Base-by-base conservation (phyloP, 1,139 yeast genomes). In the Kluyveromyces marxianus region DNA sequence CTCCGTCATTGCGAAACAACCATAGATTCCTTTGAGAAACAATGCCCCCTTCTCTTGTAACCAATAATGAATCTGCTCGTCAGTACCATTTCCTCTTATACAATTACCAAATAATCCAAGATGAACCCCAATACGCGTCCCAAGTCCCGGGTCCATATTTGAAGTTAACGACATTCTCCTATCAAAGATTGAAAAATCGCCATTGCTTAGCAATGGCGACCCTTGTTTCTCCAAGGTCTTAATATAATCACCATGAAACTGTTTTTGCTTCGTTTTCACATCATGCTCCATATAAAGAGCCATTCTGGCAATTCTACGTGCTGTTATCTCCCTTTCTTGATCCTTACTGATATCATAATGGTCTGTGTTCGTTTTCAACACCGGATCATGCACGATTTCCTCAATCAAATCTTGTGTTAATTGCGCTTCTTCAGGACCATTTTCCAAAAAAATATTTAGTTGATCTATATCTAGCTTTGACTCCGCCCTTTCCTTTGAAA, bases 1-100 rank as follows among this genome's bases (percentile, higher is more conserved):
- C 68, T 89, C 97, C 25, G 96, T 89, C 96, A 89, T 88, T 46
- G 87, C 88, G 65, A 89, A 89, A 69, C 96, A 88, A 14, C 96
- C 96, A 60, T 85, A 87, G 51, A 89, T 76, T 47, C 78, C 81
- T 57, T 75, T 79, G 48, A 84, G 68, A 51, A 69, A 68, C 25
- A 74, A 69, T 8, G 95, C 86, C 51, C 94, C 96, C 58, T 82
- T 74, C 57, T 79, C 79, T 49, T 70, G 66, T 45, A 87, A 73
- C 96, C 96, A 89, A 68, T 77, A 88, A 31, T 67, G 63, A 44
- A 74, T 65, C 62, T 77, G 82, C 46, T 69, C 74, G 43, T 71
- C 68, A 5, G 92, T 81, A 53, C 92, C 94, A 51, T 82, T 80
- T 45, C 92, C 90, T 55, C 76, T 77, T 50, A 84, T 68, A 53